Conservation (phyloP, 169 alveolate species). For the Cryptosporidium baileyi region DNA sequence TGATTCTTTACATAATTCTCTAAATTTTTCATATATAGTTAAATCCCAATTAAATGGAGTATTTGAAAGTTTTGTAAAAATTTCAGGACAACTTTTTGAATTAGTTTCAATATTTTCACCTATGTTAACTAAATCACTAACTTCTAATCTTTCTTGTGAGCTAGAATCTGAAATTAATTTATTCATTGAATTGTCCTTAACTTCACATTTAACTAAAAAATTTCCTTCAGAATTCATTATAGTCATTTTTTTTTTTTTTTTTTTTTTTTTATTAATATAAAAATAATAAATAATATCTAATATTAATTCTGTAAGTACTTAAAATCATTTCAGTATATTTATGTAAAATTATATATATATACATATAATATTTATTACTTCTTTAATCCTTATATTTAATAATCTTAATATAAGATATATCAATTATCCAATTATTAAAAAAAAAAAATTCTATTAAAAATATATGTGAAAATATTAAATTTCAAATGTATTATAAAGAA, state of each 20-base stretch:
- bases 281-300: neutral
- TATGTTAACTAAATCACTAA: conserved; percentile 13
- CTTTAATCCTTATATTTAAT: no score
- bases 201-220: conserved; percentile 4
- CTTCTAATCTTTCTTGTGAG: conserved; percentile 17
- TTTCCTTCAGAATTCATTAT: neutral
- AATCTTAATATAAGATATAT: no score
- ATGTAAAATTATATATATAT: no score
- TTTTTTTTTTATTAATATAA: neutral
- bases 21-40: conserved; percentile 29
- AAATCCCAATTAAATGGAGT: conserved; percentile 34
- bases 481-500: no score
- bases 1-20: neutral
- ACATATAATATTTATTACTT: no score
- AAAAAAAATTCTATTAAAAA: no score
- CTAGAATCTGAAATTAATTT: conserved; percentile 14
- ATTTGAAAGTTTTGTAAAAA: conserved; percentile 1
- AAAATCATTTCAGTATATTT: no score
- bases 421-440: no score
- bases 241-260: neutral
- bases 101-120: neutral
- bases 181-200: neutral
- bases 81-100: neutral
- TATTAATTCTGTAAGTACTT: no score
- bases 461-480: no score